These are phyloP conservation scores for Tylopilus cervinicoccineus DNA, from an alignment of 768 basidiomycete species.

Conservation along the genomic window DNA sequence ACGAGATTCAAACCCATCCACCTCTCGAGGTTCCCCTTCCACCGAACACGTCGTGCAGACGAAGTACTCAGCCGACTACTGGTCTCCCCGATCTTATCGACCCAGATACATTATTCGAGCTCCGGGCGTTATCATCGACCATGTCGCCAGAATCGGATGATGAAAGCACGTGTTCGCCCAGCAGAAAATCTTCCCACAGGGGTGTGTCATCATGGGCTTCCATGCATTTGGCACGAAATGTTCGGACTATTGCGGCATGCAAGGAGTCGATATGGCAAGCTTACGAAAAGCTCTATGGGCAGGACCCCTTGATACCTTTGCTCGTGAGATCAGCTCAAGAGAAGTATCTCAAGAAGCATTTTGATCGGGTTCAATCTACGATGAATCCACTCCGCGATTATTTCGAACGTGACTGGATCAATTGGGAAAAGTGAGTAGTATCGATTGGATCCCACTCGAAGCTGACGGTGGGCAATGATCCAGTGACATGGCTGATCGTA, in stretches of 20 bases:
- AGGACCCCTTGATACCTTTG: constrained; percentile 36
- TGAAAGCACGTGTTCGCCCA: constrained; percentile 11
- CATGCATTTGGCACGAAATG: constrained; percentile 63
- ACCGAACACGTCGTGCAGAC: constrained; percentile 38
- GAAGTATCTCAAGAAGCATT: constrained; percentile 24
- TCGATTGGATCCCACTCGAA: not conserved
- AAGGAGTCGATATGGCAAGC: constrained; percentile 68
- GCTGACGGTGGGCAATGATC: constrained; percentile 5
- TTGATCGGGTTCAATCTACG: constrained; percentile 17
- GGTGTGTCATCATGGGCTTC: constrained; percentile 43
- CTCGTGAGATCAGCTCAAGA: constrained; percentile 35
- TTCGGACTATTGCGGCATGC: constrained; percentile 55
- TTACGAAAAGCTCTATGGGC: constrained; percentile 47
- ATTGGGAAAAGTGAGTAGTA: constrained; percentile 61
- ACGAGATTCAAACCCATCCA: constrained; percentile 46
- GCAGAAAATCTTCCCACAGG: constrained; percentile 23
- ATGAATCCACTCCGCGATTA: constrained; percentile 45
- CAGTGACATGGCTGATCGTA: constrained; percentile 76
- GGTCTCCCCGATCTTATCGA: constrained; percentile 24
- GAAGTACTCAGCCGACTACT: constrained; percentile 11
- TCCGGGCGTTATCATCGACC: constrained; percentile 24
- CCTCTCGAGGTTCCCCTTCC: constrained; percentile 53
- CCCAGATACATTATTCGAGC: constrained; percentile 30
- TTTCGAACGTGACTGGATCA: constrained; percentile 64
- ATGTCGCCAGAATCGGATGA: constrained; percentile 27